Base-by-base conservation (phyloP, 257 asterid genomes). In the Plantago elongata region DNA sequence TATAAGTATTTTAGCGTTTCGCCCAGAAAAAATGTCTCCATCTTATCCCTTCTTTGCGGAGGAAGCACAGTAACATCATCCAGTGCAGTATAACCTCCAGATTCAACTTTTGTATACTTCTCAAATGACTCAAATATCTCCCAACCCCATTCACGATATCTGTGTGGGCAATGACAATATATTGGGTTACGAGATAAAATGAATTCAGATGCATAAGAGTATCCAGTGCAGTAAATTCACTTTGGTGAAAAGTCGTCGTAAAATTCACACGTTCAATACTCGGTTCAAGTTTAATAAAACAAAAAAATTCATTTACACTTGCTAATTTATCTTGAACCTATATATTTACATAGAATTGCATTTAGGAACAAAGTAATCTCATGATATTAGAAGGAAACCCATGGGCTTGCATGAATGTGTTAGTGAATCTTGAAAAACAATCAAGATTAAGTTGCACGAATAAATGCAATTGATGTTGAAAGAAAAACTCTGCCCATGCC, bases 61-160 rank as follows among this genome's bases (percentile, higher is more conserved):
- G 99, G 97, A 65, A 87, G 54, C 57, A 71, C 70, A 38, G 94
- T 93, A 60, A 85, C 99, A 74, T 93, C 96, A 45, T 87, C 95
- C 43, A 93, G 79, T 13, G 97, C 87, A 73, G 85, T 80, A 74
- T 87, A 93, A 50, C 99, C 99, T 60, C 99, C 97, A 47, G 94
- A 74, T 29, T 85, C 85, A 62, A 89, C 90, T 75, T 82, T 83
- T 42, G 97, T 76, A 59, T 83, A 65, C 77, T 89, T 89, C 78
- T 93, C 94, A 78, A 93, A 92, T 51, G 99, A 93, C 81, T 89
- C 94, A 61, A 92, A 92, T 50, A 92, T 92, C 73, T 82, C 69
- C 97, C 99, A 89, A 60, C 95, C 99, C 99, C 97, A 92, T 45
- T 86, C 96, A 5, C 95, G 97, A 63, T 89, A 92, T 76, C 99